Base-by-base conservation (phyloP, 1,139 yeast species). In the Zygoascus sp. region DNA sequence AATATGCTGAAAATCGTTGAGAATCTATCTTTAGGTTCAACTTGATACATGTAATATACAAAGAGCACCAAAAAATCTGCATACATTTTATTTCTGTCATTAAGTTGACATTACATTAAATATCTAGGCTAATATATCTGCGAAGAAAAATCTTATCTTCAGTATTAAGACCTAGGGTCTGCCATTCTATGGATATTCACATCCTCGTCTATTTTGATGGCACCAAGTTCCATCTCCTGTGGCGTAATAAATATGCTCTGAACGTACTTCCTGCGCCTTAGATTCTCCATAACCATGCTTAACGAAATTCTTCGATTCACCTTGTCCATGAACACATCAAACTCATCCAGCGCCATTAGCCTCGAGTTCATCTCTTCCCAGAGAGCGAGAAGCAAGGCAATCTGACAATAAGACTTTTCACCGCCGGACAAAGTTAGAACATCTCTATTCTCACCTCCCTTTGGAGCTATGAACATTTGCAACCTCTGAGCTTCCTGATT, bases 251-350 rank as follows among this genome's bases (percentile, higher is more conserved):
- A 87, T 13, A 92, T 84, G 3, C 95, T 84, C 65, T 92, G 98
- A 17, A 41, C 35, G 22, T 32, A 30, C 0, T 81, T 70, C 51
- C 76, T 76, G 32, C 73, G 69, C 16, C 77, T 66, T 40, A 90
- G 75, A 53, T 89, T 86, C 20, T 76, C 76, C 47, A 89, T 72
- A 60, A 94, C 80, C 56, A 90, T 69, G 48, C 78, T 75, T 61
- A 94, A 80, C 54, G 96, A 89, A 46, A 85, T 79, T 41, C 83
- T 76, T 56, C 98, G 76, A 60, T 90, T 90, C 22, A 88, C 87
- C 42, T 90, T 88, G 65, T 94, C 99, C 98, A 94, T 92, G 59
- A 83, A 94, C 25, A 94, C 98, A 68, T 94, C 99, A 64, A 92
- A 94, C 65, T 94, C 99, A 66, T 94, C 99, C 50, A 94, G 69